These are phyloP conservation scores for Maudiozyma serrabonitensis DNA, from an alignment of 805 yeast genomes.

Conservation along the genomic window DNA sequence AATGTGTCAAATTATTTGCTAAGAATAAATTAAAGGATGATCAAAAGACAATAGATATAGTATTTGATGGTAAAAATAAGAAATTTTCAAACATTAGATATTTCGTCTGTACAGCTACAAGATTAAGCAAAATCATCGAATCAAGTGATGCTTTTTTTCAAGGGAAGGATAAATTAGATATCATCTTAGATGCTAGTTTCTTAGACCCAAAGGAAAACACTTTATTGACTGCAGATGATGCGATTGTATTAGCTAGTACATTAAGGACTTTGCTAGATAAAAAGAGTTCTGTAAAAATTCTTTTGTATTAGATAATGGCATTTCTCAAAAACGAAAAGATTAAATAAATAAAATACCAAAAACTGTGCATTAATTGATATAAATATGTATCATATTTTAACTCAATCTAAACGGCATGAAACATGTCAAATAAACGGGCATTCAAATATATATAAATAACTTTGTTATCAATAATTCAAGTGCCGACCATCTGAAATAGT, in stretches of 20 bases:
- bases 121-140: slow-evolving; percentile 24
- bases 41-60: slow-evolving; percentile 18
- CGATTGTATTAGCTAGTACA: slow-evolving; percentile 16
- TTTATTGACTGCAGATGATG: slow-evolving; percentile 21
- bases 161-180: slow-evolving; percentile 30
- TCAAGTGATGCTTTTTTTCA: slow-evolving; percentile 19
- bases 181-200: slow-evolving; percentile 27
- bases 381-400: too few species aligned
- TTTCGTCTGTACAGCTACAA: slow-evolving; percentile 25
- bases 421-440: too few species aligned
- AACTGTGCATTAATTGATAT: too few species aligned
- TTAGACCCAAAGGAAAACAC: slow-evolving; percentile 25
- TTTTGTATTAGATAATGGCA: slow-evolving; percentile 15
- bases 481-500: too few species aligned
- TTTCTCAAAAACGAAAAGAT: too few species aligned
- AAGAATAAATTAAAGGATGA: slow-evolving; percentile 68
- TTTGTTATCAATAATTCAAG: too few species aligned
- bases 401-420: too few species aligned
- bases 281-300: slow-evolving; percentile 27
- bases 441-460: too few species aligned
- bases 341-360: too few species aligned
- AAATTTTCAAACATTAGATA: slow-evolving; percentile 13
- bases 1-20: slow-evolving; percentile 60
- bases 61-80: slow-evolving; percentile 9
- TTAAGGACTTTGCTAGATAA: slow-evolving; percentile 22